These are phyloP conservation scores for Fimicolochytrium jonesii DNA, from an alignment of 192 early-diverging fungal genomes.

Conservation along the genomic window DNA sequence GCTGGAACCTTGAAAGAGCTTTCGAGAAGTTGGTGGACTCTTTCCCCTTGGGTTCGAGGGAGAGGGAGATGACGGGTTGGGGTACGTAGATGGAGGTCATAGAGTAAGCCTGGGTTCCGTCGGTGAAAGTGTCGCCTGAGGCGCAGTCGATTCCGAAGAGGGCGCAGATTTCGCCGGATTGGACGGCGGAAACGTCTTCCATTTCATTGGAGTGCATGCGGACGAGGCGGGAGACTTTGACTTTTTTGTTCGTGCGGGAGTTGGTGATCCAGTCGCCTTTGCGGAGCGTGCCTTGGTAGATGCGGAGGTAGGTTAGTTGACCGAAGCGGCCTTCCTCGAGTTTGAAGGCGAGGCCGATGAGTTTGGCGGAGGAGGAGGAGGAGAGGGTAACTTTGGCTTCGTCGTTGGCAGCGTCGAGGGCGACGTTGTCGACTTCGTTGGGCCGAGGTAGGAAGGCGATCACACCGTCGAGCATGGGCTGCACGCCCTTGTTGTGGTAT, in stretches of 20 bases:
- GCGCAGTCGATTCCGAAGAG: constrained; percentile 97
- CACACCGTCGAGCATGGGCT: constrained; percentile 90
- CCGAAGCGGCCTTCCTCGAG: constrained; percentile 95
- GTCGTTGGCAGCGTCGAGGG: constrained; percentile 38
- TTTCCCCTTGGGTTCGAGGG: constrained; percentile 87
- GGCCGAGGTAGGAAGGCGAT: constrained; percentile 84
- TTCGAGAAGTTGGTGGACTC: constrained; percentile 73
- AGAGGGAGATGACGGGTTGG: constrained; percentile 93
- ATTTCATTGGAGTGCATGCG: constrained; percentile 99
- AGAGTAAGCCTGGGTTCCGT: constrained; percentile 73
- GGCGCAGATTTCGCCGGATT: constrained; percentile 95
- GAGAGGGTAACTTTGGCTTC: constrained; percentile 37
- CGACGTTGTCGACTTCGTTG: constrained; percentile 52
- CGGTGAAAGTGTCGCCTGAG: constrained; percentile 94
- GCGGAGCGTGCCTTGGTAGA: constrained; percentile 88
- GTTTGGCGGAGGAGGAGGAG: constrained; percentile 53
- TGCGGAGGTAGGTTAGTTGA: constrained; percentile 93
- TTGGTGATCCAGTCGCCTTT: constrained; percentile 88
- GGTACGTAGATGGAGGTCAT: constrained; percentile 99
- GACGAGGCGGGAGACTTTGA: constrained; percentile 93
- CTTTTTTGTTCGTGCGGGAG: constrained; percentile 82
- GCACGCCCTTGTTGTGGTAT: constrained; percentile 88
- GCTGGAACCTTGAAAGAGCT: constrained; percentile 65
- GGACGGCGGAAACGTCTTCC: constrained; percentile 92
- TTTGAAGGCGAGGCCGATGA: constrained; percentile 93